Evolutionary conservation across 164 flowering plant species (phyloP), one percentile per base, ranked within the genome.

Genomic region (Vitis riparia): DNA sequence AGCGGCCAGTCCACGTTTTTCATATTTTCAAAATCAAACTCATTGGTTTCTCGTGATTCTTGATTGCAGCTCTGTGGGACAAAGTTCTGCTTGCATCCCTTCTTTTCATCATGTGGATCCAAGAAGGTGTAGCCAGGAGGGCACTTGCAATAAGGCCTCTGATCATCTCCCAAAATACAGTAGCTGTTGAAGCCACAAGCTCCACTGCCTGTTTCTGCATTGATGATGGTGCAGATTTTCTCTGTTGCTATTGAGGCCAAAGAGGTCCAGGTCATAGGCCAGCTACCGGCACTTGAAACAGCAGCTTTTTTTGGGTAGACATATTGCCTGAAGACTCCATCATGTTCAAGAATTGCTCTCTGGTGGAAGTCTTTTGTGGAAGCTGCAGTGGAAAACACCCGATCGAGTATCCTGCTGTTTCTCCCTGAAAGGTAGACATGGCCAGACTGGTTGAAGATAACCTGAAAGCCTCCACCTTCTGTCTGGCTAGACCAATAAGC

Each of bases 261-360:
- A 37, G 44, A 37, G 44, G 44, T 37, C 44, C 6, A 37, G 44
- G 44, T 37, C 44, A 37, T 37, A 37, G 44, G 44, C 44, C 5
- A 0, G 44, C 44, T 37, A 37, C 44, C 44, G 0, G 44, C 44
- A 2, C 44, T 5, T 37, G 44, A 37, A 6, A 37, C 44, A 37
- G 44, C 44, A 37, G 44, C 2, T 37, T 37, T 37, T 70, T 66
- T 83, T 0, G 77, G 73, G 27, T 73, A 63, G 37, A 9, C 52
- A 51, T 69, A 79, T 11, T 32, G 69, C 2, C 67, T 15, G 23
- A 83, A 67, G 37, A 81, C 75, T 1, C 87, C 87, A 70, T 83
- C 83, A 52, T 63, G 76, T 16, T 75, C 37, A 3, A 81, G 68
- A 15, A 77, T 77, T 11, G 76, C 75, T 69, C 81, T 70, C 30